These are phyloP conservation scores for Hortaea werneckii DNA, from an alignment of 2,329 filamentous ascomycete species.

Conservation along the genomic window DNA sequence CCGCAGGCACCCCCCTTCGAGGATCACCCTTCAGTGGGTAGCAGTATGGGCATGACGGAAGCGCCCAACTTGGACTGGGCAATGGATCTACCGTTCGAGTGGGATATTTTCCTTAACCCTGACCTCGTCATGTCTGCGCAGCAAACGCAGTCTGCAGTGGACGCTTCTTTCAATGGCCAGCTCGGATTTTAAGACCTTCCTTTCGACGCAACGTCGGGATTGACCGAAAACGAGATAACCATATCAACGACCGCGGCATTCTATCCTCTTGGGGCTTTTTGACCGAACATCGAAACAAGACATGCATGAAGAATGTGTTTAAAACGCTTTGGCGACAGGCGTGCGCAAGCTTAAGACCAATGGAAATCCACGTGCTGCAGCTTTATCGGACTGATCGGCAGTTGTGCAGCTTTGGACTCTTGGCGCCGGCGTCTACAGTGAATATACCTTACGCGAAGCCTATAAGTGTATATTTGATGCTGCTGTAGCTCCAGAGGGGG, in stretches of 20 bases:
- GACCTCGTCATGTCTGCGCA: conserved; percentile 21
- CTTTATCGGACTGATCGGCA: no score
- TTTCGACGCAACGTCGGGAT: not conserved
- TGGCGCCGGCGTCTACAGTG: not conserved
- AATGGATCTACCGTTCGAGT: conserved; percentile 24
- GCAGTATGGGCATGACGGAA: conserved; percentile 17
- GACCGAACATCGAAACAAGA: not conserved
- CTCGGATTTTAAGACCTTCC: conserved; percentile 4
- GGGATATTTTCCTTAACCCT: conserved; percentile 26
- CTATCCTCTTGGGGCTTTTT: not conserved
- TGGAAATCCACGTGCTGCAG: no score
- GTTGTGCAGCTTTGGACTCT: no score
- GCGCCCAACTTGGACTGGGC: conserved; percentile 24
- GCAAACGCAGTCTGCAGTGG: conserved; percentile 12
- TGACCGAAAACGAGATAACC: not conserved
- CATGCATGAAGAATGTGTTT: not conserved
- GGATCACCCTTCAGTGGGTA: conserved; percentile 19
- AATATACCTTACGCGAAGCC: not conserved
- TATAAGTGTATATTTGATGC: not conserved
- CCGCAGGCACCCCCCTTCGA: conserved; percentile 17
- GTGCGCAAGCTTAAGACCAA: no score
- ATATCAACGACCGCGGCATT: not conserved
- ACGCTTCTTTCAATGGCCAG: conserved; percentile 10
- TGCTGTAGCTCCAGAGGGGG: no score
- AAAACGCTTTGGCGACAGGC: no score